A percentile compares a stretch with the other conserved stretches of the same genome.
These are phyloP conservation scores for Phytophthora vignae DNA, from an alignment of 352 stramenopile genomes.

Conservation along the genomic window DNA sequence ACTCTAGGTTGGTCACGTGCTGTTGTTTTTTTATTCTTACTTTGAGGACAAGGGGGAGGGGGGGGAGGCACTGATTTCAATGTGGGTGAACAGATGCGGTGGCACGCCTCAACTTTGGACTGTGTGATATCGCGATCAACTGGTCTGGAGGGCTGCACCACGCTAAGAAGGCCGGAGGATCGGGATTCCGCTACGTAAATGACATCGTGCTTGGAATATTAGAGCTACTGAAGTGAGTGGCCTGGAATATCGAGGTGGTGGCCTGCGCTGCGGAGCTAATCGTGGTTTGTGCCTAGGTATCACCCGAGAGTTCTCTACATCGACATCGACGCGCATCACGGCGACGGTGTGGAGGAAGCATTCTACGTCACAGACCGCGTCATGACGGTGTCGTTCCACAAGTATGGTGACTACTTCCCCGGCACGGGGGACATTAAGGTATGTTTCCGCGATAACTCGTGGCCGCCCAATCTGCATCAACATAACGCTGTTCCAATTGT, in stretches of 20 bases:
- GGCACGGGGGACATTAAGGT: slow-evolving; percentile 93
- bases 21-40: neutral
- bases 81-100: slow-evolving; percentile 88
- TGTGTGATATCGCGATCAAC: slow-evolving; percentile 98
- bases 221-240: slow-evolving; percentile 95
- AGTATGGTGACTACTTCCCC: slow-evolving; percentile 99
- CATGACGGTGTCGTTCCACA: slow-evolving; percentile 99
- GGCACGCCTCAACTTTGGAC: slow-evolving; percentile 95
- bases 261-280: slow-evolving; percentile 91
- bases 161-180: slow-evolving; percentile 96
- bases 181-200: slow-evolving; percentile 97
- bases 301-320: slow-evolving; percentile 98
- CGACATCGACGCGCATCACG: slow-evolving; percentile 99
- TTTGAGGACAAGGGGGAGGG: no score
- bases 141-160: slow-evolving; percentile 98
- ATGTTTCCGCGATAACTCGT: neutral
- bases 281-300: slow-evolving; percentile 92
- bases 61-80: neutral
- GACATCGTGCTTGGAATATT: slow-evolving; percentile 99
- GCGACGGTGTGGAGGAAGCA: slow-evolving; percentile 98
- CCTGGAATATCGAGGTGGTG: slow-evolving; percentile 75
- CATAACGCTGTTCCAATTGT: neutral
- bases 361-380: slow-evolving; percentile 97
- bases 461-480: neutral
- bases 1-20: slow-evolving; percentile 76